Conservation (phyloP, 2,329 filamentous ascomycete genomes). For the Didymella keratinophila region DNA sequence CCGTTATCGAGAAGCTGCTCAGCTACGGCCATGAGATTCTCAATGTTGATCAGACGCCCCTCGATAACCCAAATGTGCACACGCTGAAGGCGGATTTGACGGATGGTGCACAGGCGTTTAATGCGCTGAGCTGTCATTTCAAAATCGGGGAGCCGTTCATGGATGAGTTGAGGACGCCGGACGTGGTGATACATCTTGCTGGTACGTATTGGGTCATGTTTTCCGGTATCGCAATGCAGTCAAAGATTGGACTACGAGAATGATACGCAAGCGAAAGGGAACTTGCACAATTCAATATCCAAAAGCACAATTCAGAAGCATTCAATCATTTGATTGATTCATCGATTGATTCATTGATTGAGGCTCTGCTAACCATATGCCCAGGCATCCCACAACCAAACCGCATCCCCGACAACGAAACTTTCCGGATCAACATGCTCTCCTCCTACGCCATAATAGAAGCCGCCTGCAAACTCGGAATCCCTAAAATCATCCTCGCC, state of each 20-base stretch:
- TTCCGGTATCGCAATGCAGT: neutral
- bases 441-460: conserved; percentile 66
- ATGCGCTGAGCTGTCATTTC: conserved; percentile 64
- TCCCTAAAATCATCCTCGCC: conserved; percentile 68
- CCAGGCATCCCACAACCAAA: conserved; percentile 61
- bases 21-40: conserved; percentile 61
- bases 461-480: conserved; percentile 66
- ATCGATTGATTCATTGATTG: neutral
- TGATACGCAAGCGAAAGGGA: neutral
- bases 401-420: conserved; percentile 67
- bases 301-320: neutral
- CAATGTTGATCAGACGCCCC: conserved; percentile 60
- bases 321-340: neutral
- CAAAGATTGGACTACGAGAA: neutral
- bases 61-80: conserved; percentile 57
- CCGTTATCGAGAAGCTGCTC: conserved; percentile 61
- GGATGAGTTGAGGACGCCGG: conserved; percentile 52
- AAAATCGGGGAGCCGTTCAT: conserved; percentile 55
- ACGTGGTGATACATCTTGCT: conserved; percentile 68
- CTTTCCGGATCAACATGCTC: conserved; percentile 55
- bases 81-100: conserved; percentile 65
- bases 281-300: neutral
- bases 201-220: conserved; percentile 41
- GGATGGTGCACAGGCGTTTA: conserved; percentile 63
- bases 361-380: neutral